Percentiles rank a stretch among this genome's conserved stretches.
These are phyloP conservation scores for Paramyrothecium sp. DNA, from an alignment of 2,329 filamentous ascomycete species.

Conservation along the genomic window DNA sequence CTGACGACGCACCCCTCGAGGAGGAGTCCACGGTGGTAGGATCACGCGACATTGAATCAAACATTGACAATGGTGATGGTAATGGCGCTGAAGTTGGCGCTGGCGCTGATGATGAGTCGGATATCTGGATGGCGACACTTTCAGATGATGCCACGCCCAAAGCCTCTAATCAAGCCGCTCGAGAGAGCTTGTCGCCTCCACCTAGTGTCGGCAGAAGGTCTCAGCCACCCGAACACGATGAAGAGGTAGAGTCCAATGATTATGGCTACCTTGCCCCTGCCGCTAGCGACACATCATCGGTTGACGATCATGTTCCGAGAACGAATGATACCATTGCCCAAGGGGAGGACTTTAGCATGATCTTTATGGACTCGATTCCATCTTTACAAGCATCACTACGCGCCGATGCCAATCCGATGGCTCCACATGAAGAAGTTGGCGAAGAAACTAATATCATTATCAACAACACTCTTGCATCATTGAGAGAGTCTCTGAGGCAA, in stretches of 20 bases:
- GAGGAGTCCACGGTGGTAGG: neutral
- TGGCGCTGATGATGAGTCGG: conserved; percentile 31
- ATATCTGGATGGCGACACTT: conserved; percentile 45
- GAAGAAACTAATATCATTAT: conserved; percentile 58
- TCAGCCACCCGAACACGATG: neutral
- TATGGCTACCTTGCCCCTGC: conserved; percentile 26
- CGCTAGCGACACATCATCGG: conserved; percentile 31
- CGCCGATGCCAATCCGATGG: conserved; percentile 25
- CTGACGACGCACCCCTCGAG: neutral
- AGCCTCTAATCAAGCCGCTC: neutral
- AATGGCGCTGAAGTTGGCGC: conserved; percentile 15
- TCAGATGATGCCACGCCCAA: conserved; percentile 32
- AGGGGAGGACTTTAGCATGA: conserved; percentile 60
- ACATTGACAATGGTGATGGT: neutral
- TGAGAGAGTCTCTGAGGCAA: conserved; percentile 49
- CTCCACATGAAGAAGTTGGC: conserved; percentile 44
- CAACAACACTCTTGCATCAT: conserved; percentile 50
- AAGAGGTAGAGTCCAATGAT: conserved; percentile 12
- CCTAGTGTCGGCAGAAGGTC: neutral
- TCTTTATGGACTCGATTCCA: conserved; percentile 53
- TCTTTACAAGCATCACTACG: conserved; percentile 44
- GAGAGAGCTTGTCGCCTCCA: neutral
- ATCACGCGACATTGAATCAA: neutral
- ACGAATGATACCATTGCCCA: conserved; percentile 42
- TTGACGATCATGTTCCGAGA: conserved; percentile 24